These are phyloP conservation scores for Candida pseudoglaebosa DNA, from an alignment of 805 yeast genomes.

Conservation along the genomic window DNA sequence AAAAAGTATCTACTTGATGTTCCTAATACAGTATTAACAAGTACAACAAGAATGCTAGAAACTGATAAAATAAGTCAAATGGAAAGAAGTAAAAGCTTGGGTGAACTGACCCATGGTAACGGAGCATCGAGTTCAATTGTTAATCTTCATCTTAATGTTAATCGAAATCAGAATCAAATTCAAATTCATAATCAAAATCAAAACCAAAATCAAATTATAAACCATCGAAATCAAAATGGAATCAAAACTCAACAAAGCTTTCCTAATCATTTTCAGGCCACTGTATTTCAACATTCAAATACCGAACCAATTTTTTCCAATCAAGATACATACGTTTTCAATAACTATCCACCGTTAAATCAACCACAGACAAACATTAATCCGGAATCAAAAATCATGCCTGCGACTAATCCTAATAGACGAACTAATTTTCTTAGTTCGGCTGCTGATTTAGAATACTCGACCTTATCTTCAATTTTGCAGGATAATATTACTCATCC, in stretches of 20 bases:
- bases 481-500: slow-evolving; percentile 39
- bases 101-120: slow-evolving; percentile 5
- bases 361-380: not conserved
- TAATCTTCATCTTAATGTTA: slow-evolving; percentile 1
- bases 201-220: not conserved
- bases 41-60: not conserved
- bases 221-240: not conserved
- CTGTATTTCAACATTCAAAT: slow-evolving; percentile 6
- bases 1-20: slow-evolving; percentile 76
- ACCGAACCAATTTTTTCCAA: slow-evolving; percentile 3
- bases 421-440: slow-evolving; percentile 54
- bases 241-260: not conserved
- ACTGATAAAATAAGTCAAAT: not conserved
- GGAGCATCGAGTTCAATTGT: slow-evolving; percentile 1
- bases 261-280: slow-evolving; percentile 1
- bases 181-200: not conserved
- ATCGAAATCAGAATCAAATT: slow-evolving; percentile 1
- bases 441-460: slow-evolving; percentile 72
- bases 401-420: slow-evolving; percentile 13
- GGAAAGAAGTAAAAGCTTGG: slow-evolving; percentile 3
- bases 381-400: not conserved
- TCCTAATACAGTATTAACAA: slow-evolving; percentile 25
- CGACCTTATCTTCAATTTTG: slow-evolving; percentile 62
- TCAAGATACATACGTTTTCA: slow-evolving; percentile 7
- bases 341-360: slow-evolving; percentile 1